phyloP scores from a whole-genome alignment of 148 eudicot species.

The Dianthus caryophyllus region DNA sequence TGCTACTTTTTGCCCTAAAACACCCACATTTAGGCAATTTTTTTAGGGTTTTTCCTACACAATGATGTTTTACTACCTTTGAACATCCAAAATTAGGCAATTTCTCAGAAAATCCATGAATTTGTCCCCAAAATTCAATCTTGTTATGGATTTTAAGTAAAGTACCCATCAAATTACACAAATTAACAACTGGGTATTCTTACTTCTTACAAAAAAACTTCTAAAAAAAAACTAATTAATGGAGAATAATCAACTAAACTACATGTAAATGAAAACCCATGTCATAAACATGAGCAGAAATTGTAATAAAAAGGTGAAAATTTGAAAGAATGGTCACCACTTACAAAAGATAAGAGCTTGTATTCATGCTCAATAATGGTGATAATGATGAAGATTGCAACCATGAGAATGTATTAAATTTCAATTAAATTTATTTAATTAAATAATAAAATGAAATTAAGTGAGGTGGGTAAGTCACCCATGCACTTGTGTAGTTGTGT shows the following conservation, averaged over 20 bases:
- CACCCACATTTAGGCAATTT: constrained; percentile 32
- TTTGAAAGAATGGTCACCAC: constrained; percentile 18
- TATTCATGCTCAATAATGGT: constrained; percentile 3
- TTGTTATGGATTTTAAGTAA: constrained; percentile 66
- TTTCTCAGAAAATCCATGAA: constrained; percentile 55
- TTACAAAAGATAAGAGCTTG: constrained; percentile 6
- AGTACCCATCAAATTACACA: constrained; percentile 53
- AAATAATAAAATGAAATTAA: constrained; percentile 9
- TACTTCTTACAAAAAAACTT: constrained; percentile 21
- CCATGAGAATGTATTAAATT: constrained; percentile 9
- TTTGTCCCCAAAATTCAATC: constrained; percentile 67
- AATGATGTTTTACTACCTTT: constrained; percentile 34
- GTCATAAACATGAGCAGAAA: not conserved
- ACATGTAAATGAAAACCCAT: constrained; percentile 4
- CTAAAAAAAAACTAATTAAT: constrained; percentile 3
- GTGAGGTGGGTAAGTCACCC: constrained; percentile 1
- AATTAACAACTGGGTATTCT: not conserved
- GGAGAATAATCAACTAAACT: constrained; percentile 11
- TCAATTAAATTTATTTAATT: too few relatives aligned
- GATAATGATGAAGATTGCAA: constrained; percentile 12
- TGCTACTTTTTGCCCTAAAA: constrained; percentile 50
- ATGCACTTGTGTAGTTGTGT: constrained; percentile 25
- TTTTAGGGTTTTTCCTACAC: constrained; percentile 26
- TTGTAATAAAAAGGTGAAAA: not conserved
- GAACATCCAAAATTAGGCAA: constrained; percentile 31